Conservation (phyloP, 768 basidiomycete species). For the Obba rivulosa region DNA sequence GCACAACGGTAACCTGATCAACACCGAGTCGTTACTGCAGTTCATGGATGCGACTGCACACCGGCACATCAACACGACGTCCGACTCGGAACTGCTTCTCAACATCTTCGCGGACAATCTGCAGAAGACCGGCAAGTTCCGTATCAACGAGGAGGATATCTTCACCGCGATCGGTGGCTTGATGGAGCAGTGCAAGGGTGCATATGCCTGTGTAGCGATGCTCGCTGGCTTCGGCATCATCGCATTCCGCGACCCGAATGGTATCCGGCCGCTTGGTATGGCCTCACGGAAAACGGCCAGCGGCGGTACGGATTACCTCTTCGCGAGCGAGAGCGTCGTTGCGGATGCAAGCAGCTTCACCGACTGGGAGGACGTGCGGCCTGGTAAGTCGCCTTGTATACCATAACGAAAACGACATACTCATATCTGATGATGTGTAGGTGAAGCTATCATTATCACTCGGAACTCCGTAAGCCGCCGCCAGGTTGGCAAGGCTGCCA, state of each 20-base stretch:
- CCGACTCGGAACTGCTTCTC: conserved; percentile 94
- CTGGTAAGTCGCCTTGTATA: conserved; percentile 46
- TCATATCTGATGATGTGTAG: conserved; percentile 30
- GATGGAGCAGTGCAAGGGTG: conserved; percentile 85
- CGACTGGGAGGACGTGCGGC: conserved; percentile 91
- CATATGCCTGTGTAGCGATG: conserved; percentile 98
- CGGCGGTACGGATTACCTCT: conserved; percentile 80
- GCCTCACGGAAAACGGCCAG: conserved; percentile 54
- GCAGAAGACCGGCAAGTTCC: conserved; percentile 97
- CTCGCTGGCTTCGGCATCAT: conserved; percentile 97
- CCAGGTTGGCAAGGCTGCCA: conserved; percentile 60
- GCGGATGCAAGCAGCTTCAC: conserved; percentile 89
- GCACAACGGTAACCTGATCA: conserved; percentile 98
- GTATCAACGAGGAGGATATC: conserved; percentile 99
- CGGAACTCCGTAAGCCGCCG: conserved; percentile 70
- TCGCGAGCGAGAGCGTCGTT: conserved; percentile 94
- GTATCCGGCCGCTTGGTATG: conserved; percentile 90
- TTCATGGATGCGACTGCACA: conserved; percentile 96
- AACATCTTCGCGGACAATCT: conserved; percentile 98
- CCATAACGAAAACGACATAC: conserved; percentile 5
- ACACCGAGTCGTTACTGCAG: conserved; percentile 79
- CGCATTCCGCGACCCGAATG: conserved; percentile 96
- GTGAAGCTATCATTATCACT: conserved; percentile 96
- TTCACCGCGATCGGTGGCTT: conserved; percentile 89
- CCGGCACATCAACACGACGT: conserved; percentile 97